A percentile compares a stretch with the other conserved stretches of the same genome.
Evolutionary conservation across 2,329 filamentous ascomycete species (phyloP).

Genomic region (Phaeophleospora eucalypticola): DNA sequence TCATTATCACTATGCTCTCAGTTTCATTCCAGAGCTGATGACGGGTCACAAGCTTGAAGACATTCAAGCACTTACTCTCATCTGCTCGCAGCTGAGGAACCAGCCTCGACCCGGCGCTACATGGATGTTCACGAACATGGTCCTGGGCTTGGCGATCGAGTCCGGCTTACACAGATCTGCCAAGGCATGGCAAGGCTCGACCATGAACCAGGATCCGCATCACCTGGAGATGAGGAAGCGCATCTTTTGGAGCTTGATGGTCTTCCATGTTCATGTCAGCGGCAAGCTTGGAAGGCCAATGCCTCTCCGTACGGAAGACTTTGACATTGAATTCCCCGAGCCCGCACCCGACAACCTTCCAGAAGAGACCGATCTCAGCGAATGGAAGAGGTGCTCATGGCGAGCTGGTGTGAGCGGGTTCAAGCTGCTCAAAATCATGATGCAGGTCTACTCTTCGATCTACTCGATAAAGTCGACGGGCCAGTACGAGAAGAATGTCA

Average conservation of each 20-base stretch:
- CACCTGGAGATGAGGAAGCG: constrained; percentile 74
- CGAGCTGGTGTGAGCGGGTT: constrained; percentile 62
- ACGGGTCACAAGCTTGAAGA: constrained; percentile 60
- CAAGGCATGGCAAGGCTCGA: constrained; percentile 52
- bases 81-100: constrained; percentile 67
- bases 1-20: constrained; percentile 73
- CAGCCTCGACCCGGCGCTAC: constrained; percentile 77
- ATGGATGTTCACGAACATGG: constrained; percentile 62
- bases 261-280: constrained; percentile 63
- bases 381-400: constrained; percentile 60
- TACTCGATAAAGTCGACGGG: constrained; percentile 60
- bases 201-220: constrained; percentile 53
- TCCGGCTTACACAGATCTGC: constrained; percentile 70
- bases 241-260: constrained; percentile 69
- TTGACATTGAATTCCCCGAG: constrained; percentile 73
- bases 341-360: constrained; percentile 67
- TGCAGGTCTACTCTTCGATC: constrained; percentile 73
- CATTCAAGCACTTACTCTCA: constrained; percentile 68
- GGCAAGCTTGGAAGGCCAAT: constrained; percentile 75
- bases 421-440: constrained; percentile 61
- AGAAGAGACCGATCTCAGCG: constrained; percentile 48
- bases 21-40: constrained; percentile 63
- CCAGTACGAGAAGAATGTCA: constrained; percentile 59
- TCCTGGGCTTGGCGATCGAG: constrained; percentile 67
- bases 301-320: constrained; percentile 67